Conservation (phyloP, 148 eudicot species). For the Beta vulgaris region DNA sequence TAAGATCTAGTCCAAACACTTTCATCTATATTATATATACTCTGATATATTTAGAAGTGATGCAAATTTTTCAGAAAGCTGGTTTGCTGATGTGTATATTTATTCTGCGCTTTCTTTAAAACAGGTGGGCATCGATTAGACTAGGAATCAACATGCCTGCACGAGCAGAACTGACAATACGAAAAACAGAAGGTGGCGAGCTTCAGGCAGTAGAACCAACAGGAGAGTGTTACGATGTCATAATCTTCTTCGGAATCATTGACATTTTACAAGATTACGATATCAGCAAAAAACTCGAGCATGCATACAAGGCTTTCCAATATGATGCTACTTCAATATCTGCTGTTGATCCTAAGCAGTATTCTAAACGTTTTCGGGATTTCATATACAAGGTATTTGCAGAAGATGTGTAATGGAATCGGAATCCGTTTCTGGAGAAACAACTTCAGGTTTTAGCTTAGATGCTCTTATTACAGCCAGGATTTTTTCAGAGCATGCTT, state of each 20-base stretch:
- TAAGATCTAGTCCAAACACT: conserved; percentile 27
- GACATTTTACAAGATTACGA: conserved; percentile 77
- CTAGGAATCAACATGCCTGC: conserved; percentile 68
- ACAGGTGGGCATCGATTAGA: conserved; percentile 48
- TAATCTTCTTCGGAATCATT: conserved; percentile 63
- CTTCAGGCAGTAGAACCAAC: conserved; percentile 56
- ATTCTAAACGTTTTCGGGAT: conserved; percentile 66
- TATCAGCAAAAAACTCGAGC: conserved; percentile 80
- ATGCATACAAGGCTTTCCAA: conserved; percentile 70
- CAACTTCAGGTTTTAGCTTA: conserved; percentile 1
- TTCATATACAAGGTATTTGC: conserved; percentile 56
- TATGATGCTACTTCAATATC: conserved; percentile 70
- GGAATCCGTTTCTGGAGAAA: neutral
- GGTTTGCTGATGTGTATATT: too few species aligned
- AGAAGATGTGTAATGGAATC: conserved; percentile 44
- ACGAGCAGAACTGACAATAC: conserved; percentile 52
- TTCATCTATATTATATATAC: too few species aligned
- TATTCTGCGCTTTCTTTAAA: neutral
- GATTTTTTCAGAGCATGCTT: conserved; percentile 2
- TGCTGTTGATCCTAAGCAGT: conserved; percentile 70
- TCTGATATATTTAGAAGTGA: too few species aligned
- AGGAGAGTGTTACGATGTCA: conserved; percentile 56
- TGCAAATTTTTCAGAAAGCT: too few species aligned
- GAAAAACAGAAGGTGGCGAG: conserved; percentile 49
- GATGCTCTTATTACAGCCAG: conserved; percentile 19